These are phyloP conservation scores for Oryza longistaminata DNA, from an alignment of 176 grass and related monocot species.

Conservation along the genomic window DNA sequence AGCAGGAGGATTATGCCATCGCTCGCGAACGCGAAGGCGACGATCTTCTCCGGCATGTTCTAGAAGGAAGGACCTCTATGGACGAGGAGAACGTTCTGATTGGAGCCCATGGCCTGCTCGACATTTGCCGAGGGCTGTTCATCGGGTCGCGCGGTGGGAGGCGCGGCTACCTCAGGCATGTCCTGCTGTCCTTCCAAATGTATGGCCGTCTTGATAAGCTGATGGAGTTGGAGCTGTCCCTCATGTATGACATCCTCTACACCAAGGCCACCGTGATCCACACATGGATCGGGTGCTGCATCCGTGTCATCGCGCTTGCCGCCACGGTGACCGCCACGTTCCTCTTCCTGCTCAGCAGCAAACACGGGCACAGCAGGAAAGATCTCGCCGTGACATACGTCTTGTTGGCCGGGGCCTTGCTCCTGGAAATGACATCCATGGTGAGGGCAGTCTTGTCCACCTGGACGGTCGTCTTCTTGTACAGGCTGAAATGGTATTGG, in stretches of 20 bases:
- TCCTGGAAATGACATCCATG: slow-evolving; percentile 35
- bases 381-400: slow-evolving; percentile 46
- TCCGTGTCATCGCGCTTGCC: slow-evolving; percentile 26
- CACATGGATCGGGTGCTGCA: slow-evolving; percentile 13
- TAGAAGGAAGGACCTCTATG: background rate
- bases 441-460: background rate
- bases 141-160: background rate
- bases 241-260: slow-evolving; percentile 21
- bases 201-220: background rate
- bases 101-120: background rate
- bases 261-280: slow-evolving; percentile 13
- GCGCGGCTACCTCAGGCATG: background rate
- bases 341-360: slow-evolving; percentile 26
- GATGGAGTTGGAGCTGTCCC: slow-evolving; percentile 39
- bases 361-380: background rate
- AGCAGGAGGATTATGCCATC: background rate
- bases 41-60: background rate
- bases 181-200: background rate
- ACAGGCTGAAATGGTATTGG: background rate
- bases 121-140: background rate
- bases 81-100: background rate
- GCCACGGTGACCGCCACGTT: background rate
- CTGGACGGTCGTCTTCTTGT: background rate
- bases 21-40: background rate
- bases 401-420: slow-evolving; percentile 31